These are phyloP conservation scores for Oenanthe javanica DNA, from an alignment of 140 eudicot genomes.

Conservation along the genomic window DNA sequence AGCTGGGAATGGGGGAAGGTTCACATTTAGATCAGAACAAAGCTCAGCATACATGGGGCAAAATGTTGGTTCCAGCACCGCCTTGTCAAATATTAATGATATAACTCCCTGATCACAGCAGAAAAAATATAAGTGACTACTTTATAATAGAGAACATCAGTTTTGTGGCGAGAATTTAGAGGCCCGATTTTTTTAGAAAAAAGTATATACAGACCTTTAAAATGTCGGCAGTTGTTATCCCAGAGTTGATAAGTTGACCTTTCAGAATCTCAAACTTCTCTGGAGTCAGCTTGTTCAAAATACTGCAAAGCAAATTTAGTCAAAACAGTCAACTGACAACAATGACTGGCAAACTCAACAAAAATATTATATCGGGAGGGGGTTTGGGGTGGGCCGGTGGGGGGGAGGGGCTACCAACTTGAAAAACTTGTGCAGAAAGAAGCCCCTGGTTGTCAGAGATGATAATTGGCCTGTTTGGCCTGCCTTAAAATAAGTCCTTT, in stretches of 20 bases:
- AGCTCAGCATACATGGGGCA: slow-evolving; percentile 95
- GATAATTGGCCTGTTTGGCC: no score
- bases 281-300: slow-evolving; percentile 95
- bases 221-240: slow-evolving; percentile 90
- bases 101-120: slow-evolving; percentile 64
- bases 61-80: slow-evolving; percentile 91
- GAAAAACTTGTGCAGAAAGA: background rate
- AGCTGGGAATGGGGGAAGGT: slow-evolving; percentile 82
- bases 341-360: no score
- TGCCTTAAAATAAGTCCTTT: no score
- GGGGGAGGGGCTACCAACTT: slow-evolving; percentile 32
- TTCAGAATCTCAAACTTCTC: slow-evolving; percentile 94
- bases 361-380: no score
- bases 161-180: background rate
- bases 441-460: background rate
- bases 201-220: slow-evolving; percentile 48
- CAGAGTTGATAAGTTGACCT: slow-evolving; percentile 89
- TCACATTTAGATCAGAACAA: slow-evolving; percentile 83
- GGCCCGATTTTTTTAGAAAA: background rate
- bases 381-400: no score
- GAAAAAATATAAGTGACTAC: background rate
- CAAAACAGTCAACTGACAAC: background rate
- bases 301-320: slow-evolving; percentile 33
- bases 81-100: slow-evolving; percentile 90
- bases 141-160: background rate